Base-by-base conservation (phyloP, 1,139 yeast species). In the Candida sp. region DNA sequence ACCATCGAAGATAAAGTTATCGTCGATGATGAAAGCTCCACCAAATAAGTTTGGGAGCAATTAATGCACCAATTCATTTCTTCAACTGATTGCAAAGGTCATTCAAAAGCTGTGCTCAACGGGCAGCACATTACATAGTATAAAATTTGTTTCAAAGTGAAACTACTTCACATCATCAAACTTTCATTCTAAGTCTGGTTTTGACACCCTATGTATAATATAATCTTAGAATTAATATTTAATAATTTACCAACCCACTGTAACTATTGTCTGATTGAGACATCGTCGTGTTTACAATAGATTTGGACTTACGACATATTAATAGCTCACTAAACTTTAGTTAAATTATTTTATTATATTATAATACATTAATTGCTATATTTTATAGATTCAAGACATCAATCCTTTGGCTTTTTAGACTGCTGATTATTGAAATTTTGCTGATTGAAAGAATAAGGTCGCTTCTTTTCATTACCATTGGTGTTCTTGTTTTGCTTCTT, bases 341-440 rank as follows among this genome's bases (percentile, higher is more conserved):
- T n/a, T n/a, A n/a, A n/a, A n/a, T n/a, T n/a, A n/a, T n/a, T n/a
- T 30, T 30, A 9, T 5, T 30, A 30, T 30, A 30, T 30, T 30
- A 30, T 30, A 30, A 8, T 30, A 30, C 33, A 30, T 5, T 9
- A n/a, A n/a, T n/a, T n/a, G n/a, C n/a, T n/a, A n/a, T n/a, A n/a
- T n/a, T n/a, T n/a, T n/a, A n/a, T n/a, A n/a, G n/a, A n/a, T n/a
- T n/a, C n/a, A n/a, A n/a, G n/a, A n/a, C n/a, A n/a, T n/a, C n/a
- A 37, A 21, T 54, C 57, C 41, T 53, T 56, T 21, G 53, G 49
- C 32, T 56, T 56, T 43, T 56, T 56, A 41, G 49, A 43, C 25
- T 51, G 54, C 22, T 39, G 45, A 21, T 41, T 22, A 3, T 45
- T 43, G 21, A 29, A 38, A 6, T 39, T 39, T n/a, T 49, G 52